Evolutionary conservation across 805 yeast genomes (phyloP), one percentile per base, ranked within the genome.

Genomic region (Metschnikowia koreensis): DNA sequence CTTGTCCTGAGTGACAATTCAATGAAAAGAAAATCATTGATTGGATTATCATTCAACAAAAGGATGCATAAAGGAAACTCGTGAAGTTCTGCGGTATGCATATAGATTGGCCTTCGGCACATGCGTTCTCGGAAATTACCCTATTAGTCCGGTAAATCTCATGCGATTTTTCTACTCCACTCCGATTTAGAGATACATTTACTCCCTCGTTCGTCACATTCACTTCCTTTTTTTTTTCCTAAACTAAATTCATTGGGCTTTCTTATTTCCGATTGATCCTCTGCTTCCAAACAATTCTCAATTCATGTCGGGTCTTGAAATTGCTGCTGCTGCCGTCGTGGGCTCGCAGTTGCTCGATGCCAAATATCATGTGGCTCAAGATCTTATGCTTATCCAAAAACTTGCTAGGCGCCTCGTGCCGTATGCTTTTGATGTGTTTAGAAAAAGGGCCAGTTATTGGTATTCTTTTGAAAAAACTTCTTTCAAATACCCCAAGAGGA

Each of bases 381-480:
- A 87, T 66, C 59, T 80, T 41, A 67, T 76, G 42, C 68, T 85
- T 29, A 69, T 74, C 12, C 80, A 80, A 17, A 75, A 71, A 46
- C 68, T 85, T 29, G 70, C 74, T 10, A 79, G 80, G 15, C 75
- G 72, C 43, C 75, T 77, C 31, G 51, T 78, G 12, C 75, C 75
- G 2, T 84, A 76, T 57, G 65, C 72, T 9, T 67, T 67, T 57
- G 64, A 64, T 46, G 60, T 65, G 12, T 62, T 63, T 38, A 60
- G 74, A 27, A 75, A 75, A 38, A 70, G 66, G 49, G 81, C 84
- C 47, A 83, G 84, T 59, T 78, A 79, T 60, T 90, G 94, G 91
- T 85, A 88, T 65, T 57, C 70, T 15, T 82, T 90, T 58, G 96
- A 87, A 58, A 57, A 69, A 28, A 68, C 79, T n/a, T 91, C 77